Percentiles rank a stretch among this genome's conserved stretches.
phyloP scores from a whole-genome alignment of 768 basidiomycete species.

The Pulveroboletus sp. region DNA sequence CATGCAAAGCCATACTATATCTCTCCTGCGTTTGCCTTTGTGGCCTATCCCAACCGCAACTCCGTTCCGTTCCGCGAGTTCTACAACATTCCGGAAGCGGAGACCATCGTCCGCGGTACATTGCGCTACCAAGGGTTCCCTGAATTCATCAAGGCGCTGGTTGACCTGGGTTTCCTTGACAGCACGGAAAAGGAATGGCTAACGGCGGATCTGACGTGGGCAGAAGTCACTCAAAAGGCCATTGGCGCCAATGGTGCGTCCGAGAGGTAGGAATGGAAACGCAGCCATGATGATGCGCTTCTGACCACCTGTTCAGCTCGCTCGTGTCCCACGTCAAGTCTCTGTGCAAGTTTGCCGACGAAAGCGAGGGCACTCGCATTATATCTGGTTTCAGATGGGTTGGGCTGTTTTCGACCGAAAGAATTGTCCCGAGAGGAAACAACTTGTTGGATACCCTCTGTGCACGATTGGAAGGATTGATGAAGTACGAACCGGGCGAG shows the following conservation, averaged over 20 bases:
- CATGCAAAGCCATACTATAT: slow-evolving; percentile 93
- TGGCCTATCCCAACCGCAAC: slow-evolving; percentile 96
- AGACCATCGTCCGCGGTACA: slow-evolving; percentile 91
- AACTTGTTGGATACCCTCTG: slow-evolving; percentile 95
- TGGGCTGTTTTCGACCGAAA: slow-evolving; percentile 79
- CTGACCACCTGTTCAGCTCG: slow-evolving; percentile 41
- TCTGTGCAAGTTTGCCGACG: slow-evolving; percentile 70
- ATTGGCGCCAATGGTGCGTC: slow-evolving; percentile 62
- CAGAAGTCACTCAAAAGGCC: slow-evolving; percentile 74
- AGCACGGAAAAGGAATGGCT: slow-evolving; percentile 77
- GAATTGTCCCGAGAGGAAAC: slow-evolving; percentile 56
- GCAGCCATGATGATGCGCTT: background rate
- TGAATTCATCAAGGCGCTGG: slow-evolving; percentile 85
- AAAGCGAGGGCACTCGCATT: slow-evolving; percentile 70
- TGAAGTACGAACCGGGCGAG: slow-evolving; percentile 89
- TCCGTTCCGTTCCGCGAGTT: slow-evolving; percentile 87
- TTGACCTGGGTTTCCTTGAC: slow-evolving; percentile 85
- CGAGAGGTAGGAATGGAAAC: slow-evolving; percentile 54
- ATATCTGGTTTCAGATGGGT: slow-evolving; percentile 91
- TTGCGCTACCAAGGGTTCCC: slow-evolving; percentile 97
- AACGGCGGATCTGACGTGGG: slow-evolving; percentile 73
- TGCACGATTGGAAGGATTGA: slow-evolving; percentile 82
- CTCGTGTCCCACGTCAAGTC: slow-evolving; percentile 70
- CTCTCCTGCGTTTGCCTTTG: slow-evolving; percentile 92
- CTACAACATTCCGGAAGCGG: slow-evolving; percentile 91